phyloP scores from a whole-genome alignment of 805 yeast species.

The Hanseniaspora hatyaiensis region DNA sequence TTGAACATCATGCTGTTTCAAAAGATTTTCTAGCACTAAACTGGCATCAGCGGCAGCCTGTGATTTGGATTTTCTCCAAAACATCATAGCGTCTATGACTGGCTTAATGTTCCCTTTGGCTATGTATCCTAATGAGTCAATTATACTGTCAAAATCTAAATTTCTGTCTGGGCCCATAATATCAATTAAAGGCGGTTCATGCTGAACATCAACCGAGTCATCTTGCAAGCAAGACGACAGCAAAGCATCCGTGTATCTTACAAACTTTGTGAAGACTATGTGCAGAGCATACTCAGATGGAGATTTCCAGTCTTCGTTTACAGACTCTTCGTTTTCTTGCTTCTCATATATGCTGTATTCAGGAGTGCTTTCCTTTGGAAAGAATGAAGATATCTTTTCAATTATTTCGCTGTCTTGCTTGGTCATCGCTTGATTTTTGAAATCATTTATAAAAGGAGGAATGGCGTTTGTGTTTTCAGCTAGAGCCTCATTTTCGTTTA shows the following conservation, averaged over 20 bases:
- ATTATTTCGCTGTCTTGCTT: neutral
- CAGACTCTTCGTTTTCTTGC: constrained; percentile 26
- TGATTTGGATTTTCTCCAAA: constrained; percentile 89
- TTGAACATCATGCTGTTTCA: constrained; percentile 28
- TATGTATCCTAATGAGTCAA: constrained; percentile 78
- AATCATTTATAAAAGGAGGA: neutral
- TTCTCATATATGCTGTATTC: neutral
- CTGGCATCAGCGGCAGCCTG: constrained; percentile 65
- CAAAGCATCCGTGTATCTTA: constrained; percentile 83
- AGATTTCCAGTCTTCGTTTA: constrained; percentile 41
- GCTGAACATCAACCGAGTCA: constrained; percentile 37
- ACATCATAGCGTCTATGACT: constrained; percentile 94
- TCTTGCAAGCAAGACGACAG: constrained; percentile 57
- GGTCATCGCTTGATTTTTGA: neutral
- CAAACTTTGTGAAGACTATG: constrained; percentile 88
- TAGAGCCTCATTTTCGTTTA: neutral
- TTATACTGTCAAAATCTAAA: constrained; percentile 71
- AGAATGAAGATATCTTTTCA: neutral
- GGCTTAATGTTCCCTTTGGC: constrained; percentile 87
- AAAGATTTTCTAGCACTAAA: constrained; percentile 38
- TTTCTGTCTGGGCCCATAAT: constrained; percentile 78
- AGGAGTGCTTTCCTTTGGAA: neutral
- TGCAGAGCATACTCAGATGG: constrained; percentile 89
- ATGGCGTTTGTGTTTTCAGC: no score
- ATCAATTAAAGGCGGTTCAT: constrained; percentile 69